A percentile compares a stretch with the other conserved stretches of the same genome.
phyloP scores from a whole-genome alignment of 2,329 filamentous ascomycete species.

The Microcyclospora tardicrescens region DNA sequence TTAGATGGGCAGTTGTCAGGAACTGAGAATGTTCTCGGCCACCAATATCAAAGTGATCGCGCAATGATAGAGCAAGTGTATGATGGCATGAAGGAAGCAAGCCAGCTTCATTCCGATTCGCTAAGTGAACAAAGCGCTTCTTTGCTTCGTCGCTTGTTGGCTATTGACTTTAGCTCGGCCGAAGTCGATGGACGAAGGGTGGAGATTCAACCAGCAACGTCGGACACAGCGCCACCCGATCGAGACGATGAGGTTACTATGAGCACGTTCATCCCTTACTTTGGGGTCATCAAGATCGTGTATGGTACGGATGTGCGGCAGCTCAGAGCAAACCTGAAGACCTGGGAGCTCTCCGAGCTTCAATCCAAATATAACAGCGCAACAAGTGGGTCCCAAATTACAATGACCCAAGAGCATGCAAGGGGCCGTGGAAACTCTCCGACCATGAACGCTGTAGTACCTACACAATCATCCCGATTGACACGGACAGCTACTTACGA shows the following conservation, averaged over 20 bases:
- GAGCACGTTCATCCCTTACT: constrained; percentile 9
- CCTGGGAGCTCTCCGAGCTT: constrained; percentile 7
- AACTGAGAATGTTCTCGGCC: constrained; percentile 21
- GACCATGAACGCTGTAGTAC: too few species aligned
- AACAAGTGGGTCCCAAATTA: too few species aligned
- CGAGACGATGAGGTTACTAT: not conserved
- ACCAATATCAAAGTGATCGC: constrained; percentile 30
- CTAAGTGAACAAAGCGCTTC: constrained; percentile 7
- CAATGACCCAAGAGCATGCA: too few species aligned
- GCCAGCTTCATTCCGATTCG: constrained; percentile 5
- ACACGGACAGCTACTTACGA: too few species aligned
- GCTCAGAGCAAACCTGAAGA: too few species aligned
- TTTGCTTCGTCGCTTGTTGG: constrained; percentile 9
- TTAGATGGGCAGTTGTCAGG: constrained; percentile 20
- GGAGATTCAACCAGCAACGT: too few species aligned
- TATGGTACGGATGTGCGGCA: constrained; percentile 3
- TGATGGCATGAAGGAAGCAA: constrained; percentile 21
- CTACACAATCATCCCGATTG: too few species aligned
- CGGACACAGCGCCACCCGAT: too few species aligned
- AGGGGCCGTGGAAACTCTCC: too few species aligned
- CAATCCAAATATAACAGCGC: too few species aligned
- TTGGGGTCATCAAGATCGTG: constrained; percentile 22
- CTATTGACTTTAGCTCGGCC: constrained; percentile 10
- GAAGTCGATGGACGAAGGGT: constrained; percentile 2
- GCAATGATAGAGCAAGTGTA: constrained; percentile 27